Percentiles rank a stretch among this genome's conserved stretches.
These are phyloP conservation scores for Brettanomyces bruxellensis DNA, from an alignment of 805 yeast genomes.

Conservation along the genomic window DNA sequence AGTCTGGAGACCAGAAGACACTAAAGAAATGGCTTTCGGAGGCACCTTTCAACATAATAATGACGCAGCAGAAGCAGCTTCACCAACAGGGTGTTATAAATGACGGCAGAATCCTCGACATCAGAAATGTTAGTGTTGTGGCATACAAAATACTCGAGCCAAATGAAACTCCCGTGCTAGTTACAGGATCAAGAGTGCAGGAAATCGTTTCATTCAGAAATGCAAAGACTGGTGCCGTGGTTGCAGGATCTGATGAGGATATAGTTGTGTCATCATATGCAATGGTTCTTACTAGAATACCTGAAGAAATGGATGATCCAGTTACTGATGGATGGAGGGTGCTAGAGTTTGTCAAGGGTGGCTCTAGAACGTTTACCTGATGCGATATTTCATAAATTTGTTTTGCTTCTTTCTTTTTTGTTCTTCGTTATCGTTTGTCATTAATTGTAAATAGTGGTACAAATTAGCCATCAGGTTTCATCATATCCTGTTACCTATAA, in stretches of 20 bases:
- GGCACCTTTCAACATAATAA: conserved; percentile 93
- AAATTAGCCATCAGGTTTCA: neutral
- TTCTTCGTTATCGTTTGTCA: too few relatives aligned
- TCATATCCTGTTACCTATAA: too few relatives aligned
- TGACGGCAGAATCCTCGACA: conserved; percentile 86
- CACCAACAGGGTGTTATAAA: conserved; percentile 85
- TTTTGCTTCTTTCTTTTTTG: neutral
- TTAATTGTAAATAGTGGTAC: neutral
- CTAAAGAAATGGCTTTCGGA: conserved; percentile 90
- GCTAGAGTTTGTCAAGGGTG: conserved; percentile 89
- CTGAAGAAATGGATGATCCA: conserved; percentile 82
- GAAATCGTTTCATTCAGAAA: conserved; percentile 86
- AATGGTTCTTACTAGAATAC: conserved; percentile 86
- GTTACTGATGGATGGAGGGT: conserved; percentile 98
- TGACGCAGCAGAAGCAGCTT: conserved; percentile 86
- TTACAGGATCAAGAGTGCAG: conserved; percentile 93
- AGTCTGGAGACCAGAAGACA: conserved; percentile 77
- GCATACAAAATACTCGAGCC: conserved; percentile 85
- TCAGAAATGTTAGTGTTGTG: conserved; percentile 89
- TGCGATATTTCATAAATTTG: neutral
- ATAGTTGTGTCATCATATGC: conserved; percentile 91
- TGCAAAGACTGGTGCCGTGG: conserved; percentile 85
- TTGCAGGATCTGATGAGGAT: conserved; percentile 93
- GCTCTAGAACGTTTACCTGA: conserved; percentile 72
- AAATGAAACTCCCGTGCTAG: conserved; percentile 84